phyloP scores from a whole-genome alignment of 306 rosid species.

The Vicia villosa region DNA sequence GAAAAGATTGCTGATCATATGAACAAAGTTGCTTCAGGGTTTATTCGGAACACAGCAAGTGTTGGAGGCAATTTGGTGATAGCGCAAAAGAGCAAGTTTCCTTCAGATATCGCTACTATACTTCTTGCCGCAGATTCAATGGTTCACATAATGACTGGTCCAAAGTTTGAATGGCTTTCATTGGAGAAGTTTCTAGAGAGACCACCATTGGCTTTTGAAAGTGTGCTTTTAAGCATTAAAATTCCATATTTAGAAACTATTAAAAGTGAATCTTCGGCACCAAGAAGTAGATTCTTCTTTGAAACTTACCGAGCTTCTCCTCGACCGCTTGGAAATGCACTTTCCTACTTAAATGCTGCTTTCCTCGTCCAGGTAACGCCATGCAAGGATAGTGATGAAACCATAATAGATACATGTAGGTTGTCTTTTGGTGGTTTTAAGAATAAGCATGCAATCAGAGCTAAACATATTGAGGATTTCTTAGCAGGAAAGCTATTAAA shows the following conservation, averaged over 20 bases:
- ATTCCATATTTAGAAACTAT: slow-evolving; percentile 56
- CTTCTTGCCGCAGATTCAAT: slow-evolving; percentile 77
- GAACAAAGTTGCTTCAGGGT: slow-evolving; percentile 74
- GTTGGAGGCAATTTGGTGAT: slow-evolving; percentile 88
- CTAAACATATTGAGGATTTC: slow-evolving; percentile 63
- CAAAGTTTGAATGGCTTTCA: slow-evolving; percentile 51
- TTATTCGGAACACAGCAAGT: slow-evolving; percentile 75
- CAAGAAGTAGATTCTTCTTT: slow-evolving; percentile 46
- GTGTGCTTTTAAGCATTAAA: slow-evolving; percentile 64
- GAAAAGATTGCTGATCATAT: slow-evolving; percentile 64
- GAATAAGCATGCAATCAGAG: slow-evolving; percentile 72
- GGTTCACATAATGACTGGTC: slow-evolving; percentile 58
- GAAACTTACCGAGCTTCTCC: slow-evolving; percentile 85
- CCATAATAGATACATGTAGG: slow-evolving; percentile 52
- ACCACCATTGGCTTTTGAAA: slow-evolving; percentile 58
- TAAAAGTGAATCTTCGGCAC: slow-evolving; percentile 39
- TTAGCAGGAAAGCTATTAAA: slow-evolving; percentile 58
- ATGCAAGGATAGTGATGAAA: slow-evolving; percentile 46
- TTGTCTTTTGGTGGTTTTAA: slow-evolving; percentile 79
- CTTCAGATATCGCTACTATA: slow-evolving; percentile 83
- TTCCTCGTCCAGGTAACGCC: slow-evolving; percentile 68
- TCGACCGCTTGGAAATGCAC: slow-evolving; percentile 82
- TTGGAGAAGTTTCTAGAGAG: slow-evolving; percentile 73
- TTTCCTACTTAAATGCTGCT: slow-evolving; percentile 79
- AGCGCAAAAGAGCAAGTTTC: slow-evolving; percentile 81